Conservation (phyloP, 2,329 filamentous ascomycete genomes). For the Calonectria multiphialidica region DNA sequence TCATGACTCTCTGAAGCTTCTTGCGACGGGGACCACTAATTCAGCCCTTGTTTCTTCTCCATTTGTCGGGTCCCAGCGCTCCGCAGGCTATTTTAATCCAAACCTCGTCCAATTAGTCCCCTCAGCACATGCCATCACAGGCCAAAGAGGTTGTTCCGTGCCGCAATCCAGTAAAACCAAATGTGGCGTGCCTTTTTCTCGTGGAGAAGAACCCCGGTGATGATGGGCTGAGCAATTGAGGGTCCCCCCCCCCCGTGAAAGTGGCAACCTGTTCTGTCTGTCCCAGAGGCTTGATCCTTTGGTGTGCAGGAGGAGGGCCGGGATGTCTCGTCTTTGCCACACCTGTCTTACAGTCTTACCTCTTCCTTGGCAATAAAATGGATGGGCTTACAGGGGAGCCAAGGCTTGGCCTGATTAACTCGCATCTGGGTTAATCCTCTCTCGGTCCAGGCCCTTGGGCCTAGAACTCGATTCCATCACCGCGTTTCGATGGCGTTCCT, state of each 20-base stretch:
- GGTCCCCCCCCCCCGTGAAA: background rate
- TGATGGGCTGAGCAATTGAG: background rate
- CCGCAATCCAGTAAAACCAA: background rate
- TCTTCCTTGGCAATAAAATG: background rate
- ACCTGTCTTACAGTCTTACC: background rate
- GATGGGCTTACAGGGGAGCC: background rate
- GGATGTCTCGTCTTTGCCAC: background rate
- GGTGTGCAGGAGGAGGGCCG: background rate
- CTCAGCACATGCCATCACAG: background rate
- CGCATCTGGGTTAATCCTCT: background rate
- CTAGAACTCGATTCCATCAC: background rate
- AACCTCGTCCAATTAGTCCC: background rate
- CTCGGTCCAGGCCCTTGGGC: background rate
- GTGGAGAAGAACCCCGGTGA: background rate
- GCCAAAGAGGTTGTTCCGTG: background rate
- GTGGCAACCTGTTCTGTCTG: background rate
- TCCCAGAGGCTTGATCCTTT: background rate
- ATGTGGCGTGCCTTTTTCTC: background rate
- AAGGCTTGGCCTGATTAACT: constrained; percentile 1
- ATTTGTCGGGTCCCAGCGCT: background rate
- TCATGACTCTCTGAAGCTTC: background rate
- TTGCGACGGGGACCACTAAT: background rate
- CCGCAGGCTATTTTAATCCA: background rate
- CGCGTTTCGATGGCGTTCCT: background rate
- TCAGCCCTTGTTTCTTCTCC: background rate